Percentiles rank a stretch among this genome's conserved stretches.
phyloP scores from a whole-genome alignment of 2,329 filamentous ascomycete genomes.

The Coleophoma crateriformis region DNA sequence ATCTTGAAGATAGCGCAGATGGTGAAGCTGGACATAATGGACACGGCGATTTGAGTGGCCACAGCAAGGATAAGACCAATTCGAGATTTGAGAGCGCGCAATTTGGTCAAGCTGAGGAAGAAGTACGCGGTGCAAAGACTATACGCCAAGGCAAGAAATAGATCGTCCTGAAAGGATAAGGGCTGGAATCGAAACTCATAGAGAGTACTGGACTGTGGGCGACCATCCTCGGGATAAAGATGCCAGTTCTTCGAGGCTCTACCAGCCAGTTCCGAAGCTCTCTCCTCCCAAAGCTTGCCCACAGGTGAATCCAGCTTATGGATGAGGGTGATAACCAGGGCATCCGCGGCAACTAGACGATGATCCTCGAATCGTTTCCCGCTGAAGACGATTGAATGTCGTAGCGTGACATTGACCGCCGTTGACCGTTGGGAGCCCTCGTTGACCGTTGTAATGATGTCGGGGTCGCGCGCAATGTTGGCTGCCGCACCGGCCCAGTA shows the following conservation, averaged over 20 bases:
- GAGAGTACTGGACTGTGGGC: conserved; percentile 49
- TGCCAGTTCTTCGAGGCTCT: conserved; percentile 49
- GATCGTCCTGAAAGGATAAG: conserved; percentile 60
- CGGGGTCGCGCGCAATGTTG: conserved; percentile 49
- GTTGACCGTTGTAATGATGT: conserved; percentile 68
- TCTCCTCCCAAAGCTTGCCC: conserved; percentile 59
- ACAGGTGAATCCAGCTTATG: conserved; percentile 61
- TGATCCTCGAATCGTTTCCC: conserved; percentile 71
- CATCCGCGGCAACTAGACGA: conserved; percentile 65
- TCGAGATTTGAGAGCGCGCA: conserved; percentile 71
- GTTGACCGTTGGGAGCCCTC: conserved; percentile 54
- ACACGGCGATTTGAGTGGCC: conserved; percentile 62
- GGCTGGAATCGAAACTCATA: conserved; percentile 78
- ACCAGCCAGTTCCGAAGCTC: conserved; percentile 46
- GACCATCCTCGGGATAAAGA: conserved; percentile 56
- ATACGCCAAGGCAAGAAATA: conserved; percentile 62
- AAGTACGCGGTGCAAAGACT: conserved; percentile 59
- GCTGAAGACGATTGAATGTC: conserved; percentile 75
- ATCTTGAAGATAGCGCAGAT: conserved; percentile 71
- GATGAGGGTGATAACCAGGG: conserved; percentile 71
- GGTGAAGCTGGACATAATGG: conserved; percentile 74
- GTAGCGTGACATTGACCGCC: conserved; percentile 66
- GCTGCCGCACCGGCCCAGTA: conserved; percentile 70
- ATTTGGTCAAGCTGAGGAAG: conserved; percentile 58
- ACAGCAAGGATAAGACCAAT: conserved; percentile 68